phyloP scores from a whole-genome alignment of 352 stramenopile genomes.

The Phytophthora pini region DNA sequence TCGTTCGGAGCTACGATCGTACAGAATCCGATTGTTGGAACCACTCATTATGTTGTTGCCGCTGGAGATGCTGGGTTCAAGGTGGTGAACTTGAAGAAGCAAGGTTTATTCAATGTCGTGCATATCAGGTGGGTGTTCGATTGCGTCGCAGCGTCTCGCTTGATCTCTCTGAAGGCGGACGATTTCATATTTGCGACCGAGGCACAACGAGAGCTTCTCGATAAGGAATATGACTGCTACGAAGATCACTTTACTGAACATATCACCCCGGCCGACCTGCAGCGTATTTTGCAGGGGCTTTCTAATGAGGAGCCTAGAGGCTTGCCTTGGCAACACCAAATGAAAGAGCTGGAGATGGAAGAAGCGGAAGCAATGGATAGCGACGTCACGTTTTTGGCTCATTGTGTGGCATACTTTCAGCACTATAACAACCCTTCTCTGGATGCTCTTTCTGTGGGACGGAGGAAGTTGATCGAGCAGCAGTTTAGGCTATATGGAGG shows the following conservation, averaged over 20 bases:
- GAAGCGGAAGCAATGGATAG: conserved; percentile 75
- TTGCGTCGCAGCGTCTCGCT: conserved; percentile 43
- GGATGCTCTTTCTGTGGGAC: conserved; percentile 28
- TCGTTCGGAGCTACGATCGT: conserved; percentile 71
- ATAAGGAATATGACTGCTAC: conserved; percentile 75
- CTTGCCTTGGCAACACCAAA: conserved; percentile 57
- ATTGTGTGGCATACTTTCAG: conserved; percentile 76
- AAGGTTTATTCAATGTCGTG: conserved; percentile 80
- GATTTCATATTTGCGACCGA: conserved; percentile 83
- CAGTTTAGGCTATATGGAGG: conserved; percentile 68
- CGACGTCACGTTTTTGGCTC: conserved; percentile 70
- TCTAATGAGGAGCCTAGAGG: neutral
- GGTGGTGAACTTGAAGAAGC: conserved; percentile 81
- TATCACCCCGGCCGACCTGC: conserved; percentile 54
- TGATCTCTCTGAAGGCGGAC: conserved; percentile 51
- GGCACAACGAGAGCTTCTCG: conserved; percentile 52
- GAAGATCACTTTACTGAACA: conserved; percentile 81
- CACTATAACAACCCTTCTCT: conserved; percentile 11
- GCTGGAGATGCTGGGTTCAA: conserved; percentile 75
- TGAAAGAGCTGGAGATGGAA: conserved; percentile 55
- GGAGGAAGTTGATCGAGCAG: conserved; percentile 66
- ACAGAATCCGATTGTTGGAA: conserved; percentile 76
- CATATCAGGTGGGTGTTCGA: conserved; percentile 65
- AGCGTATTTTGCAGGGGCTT: conserved; percentile 52
- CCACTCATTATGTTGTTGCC: conserved; percentile 72